phyloP scores from a whole-genome alignment of 2,329 filamentous ascomycete species.

The Trichophyton rubrum region DNA sequence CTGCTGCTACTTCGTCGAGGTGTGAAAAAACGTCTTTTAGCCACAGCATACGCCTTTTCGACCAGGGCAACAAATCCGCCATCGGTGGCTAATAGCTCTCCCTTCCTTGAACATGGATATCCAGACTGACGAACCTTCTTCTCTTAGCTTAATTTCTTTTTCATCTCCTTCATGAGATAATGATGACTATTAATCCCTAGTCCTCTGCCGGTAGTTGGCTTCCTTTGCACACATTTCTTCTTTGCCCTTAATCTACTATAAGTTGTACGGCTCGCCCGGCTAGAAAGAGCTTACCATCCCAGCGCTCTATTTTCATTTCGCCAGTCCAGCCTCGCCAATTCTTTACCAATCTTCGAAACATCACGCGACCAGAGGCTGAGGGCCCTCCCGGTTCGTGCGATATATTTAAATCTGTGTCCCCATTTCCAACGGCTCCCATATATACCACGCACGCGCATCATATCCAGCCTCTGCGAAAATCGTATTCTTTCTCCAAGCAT shows the following conservation, averaged over 20 bases:
- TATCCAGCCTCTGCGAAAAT: neutral
- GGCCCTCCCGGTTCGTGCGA: neutral
- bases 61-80: neutral
- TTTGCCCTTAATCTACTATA: neutral
- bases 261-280: neutral
- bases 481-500: neutral
- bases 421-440: neutral
- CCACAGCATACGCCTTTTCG: neutral
- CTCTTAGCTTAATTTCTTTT: neutral
- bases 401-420: neutral
- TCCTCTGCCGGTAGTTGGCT: neutral
- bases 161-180: neutral
- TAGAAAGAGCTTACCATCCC: neutral
- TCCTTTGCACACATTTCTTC: neutral
- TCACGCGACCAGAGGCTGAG: conserved; percentile 3
- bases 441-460: neutral
- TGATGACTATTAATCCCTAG: neutral
- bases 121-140: neutral
- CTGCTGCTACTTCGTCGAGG: neutral
- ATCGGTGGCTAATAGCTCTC: conserved; percentile 5
- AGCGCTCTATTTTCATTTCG: neutral
- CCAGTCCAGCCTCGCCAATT: neutral
- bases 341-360: neutral
- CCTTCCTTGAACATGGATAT: neutral
- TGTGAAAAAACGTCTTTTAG: conserved; percentile 1